Conservation (phyloP, 164 flowering plant species). For the Vitis amurensis region DNA sequence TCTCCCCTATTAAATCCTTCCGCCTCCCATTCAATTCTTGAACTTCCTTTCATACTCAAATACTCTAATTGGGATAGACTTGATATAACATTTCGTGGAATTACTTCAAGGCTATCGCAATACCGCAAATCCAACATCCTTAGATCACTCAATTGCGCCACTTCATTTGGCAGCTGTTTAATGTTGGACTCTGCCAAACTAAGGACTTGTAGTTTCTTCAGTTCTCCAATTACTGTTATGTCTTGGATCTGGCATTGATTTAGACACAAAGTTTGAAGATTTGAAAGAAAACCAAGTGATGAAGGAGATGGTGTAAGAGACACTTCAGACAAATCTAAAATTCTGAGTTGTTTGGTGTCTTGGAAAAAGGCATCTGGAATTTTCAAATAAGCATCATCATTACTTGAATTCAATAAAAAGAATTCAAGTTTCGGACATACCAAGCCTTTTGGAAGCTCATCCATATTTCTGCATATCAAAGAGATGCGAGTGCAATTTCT, state of each 20-base stretch:
- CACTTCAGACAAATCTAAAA: neutral
- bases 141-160: too few relatives aligned
- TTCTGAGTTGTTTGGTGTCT: neutral
- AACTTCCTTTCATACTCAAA: too few relatives aligned
- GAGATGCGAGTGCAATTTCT: neutral
- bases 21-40: too few relatives aligned
- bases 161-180: neutral
- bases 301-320: neutral
- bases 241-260: neutral
- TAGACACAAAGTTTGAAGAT: neutral
- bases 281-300: neutral
- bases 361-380: neutral
- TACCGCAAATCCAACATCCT: too few relatives aligned
- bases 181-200: neutral
- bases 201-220: too few relatives aligned
- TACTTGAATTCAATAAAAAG: neutral
- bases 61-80: too few relatives aligned
- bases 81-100: neutral
- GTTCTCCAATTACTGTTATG: neutral
- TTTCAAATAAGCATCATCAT: too few relatives aligned
- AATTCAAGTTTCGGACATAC: neutral
- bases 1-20: too few relatives aligned
- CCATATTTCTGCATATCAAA: neutral
- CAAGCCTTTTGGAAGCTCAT: neutral
- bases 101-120: accelerated